A percentile compares a stretch with the other conserved stretches of the same genome.
Evolutionary conservation across 208 protist genomes (phyloP).

Genomic region (Crithidia expoeki): DNA sequence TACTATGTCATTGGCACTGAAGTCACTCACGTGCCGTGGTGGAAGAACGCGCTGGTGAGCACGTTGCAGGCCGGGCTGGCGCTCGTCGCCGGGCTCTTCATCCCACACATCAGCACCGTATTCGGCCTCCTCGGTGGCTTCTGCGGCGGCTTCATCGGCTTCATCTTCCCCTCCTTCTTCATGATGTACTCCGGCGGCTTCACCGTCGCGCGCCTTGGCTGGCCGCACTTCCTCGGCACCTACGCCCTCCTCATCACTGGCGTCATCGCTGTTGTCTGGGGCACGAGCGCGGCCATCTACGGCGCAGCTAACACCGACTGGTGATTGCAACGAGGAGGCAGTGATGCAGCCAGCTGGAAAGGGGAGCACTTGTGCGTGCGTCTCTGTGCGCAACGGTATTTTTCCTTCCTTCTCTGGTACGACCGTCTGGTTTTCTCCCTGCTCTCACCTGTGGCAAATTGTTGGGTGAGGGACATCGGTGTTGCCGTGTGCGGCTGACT

Average conservation of each 20-base stretch:
- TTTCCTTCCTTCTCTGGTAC: too few relatives aligned
- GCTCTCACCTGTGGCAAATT: too few relatives aligned
- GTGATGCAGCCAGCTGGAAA: too few relatives aligned
- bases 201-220: conserved; percentile 43
- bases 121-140: conserved; percentile 78
- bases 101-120: conserved; percentile 66
- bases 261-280: conserved; percentile 64
- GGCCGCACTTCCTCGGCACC: conserved; percentile 50
- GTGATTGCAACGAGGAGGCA: neutral
- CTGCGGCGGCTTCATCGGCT: conserved; percentile 76
- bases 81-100: conserved; percentile 70
- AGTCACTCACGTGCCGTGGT: conserved; percentile 42
- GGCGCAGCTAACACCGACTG: conserved; percentile 35
- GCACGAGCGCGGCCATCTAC: conserved; percentile 62
- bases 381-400: too few relatives aligned
- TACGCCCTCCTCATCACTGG: conserved; percentile 65
- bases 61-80: conserved; percentile 31
- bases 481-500: neutral
- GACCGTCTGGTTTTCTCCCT: too few relatives aligned
- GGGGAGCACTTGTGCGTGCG: too few relatives aligned
- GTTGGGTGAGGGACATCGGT: too few relatives aligned
- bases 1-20: conserved; percentile 55
- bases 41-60: conserved; percentile 52
- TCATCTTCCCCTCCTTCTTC: conserved; percentile 77
- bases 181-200: conserved; percentile 68